Evolutionary conservation across 768 basidiomycete species (phyloP), one percentile per base, ranked within the genome.

Genomic region (Tylopilus sp.): DNA sequence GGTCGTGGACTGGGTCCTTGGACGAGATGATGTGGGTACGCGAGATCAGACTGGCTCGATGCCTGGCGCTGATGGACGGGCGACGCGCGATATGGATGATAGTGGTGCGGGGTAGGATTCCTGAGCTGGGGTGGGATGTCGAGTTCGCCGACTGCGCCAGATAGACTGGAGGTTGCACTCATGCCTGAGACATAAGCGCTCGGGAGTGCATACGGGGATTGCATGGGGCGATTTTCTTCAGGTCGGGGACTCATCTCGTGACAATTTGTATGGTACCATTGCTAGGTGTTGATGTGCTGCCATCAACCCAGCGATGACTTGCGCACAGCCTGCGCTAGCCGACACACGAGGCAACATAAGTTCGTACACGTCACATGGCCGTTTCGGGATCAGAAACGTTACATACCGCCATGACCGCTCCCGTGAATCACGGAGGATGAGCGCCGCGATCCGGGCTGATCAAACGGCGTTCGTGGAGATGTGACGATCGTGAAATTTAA

Each of bases 71-170:
- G 68, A 46, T 61, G 55, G 10, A 69, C 53, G 41, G 54, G 47
- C 22, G 55, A 52, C 12, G 56, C 26, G 41, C 64, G 66, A 45
- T 69, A 65, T 7, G 61, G 69, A 40, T 66, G 63, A 49, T 57
- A 64, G 2, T 59, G 70, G 56, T 48, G 68, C 53, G 52, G 70
- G 59, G 52, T 59, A 55, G 54, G 64, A 57, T 64, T 71, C 45
- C 64, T 54, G 26, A 60, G 61, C 26, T 71, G 72, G 10, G 71
- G 70, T 14, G 71, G 71, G 34, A 76, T 63, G 66, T 74, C 70
- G 25, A 74, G 54, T 45, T 84, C 82, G 45, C 82, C 83, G 69
- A 88, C 80, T 24, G 86, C 85, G 52, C 83, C 84, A 25, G 79
- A 80, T 52, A 89, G 71, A 57, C 74, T 76, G 37, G 77, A 79